Conservation (phyloP, 768 basidiomycete genomes). For the Arthromyces matolae region DNA sequence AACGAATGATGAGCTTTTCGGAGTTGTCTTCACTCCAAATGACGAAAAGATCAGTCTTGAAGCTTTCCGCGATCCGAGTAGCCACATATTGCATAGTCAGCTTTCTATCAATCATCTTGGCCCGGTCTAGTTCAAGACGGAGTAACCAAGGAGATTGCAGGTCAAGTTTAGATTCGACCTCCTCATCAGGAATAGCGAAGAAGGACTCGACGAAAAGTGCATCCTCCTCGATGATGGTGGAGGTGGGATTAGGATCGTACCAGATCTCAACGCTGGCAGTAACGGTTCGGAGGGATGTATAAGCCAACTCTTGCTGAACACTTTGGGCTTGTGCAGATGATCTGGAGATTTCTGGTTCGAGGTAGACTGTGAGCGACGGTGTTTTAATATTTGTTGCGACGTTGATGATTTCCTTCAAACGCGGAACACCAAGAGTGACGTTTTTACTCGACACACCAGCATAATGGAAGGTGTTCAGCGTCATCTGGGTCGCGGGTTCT, state of each 20-base stretch:
- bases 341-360: conserved; percentile 65
- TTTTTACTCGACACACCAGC: conserved; percentile 99
- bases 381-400: conserved; percentile 99
- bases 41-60: conserved; percentile 94
- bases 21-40: conserved; percentile 99
- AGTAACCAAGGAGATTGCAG: conserved; percentile 96
- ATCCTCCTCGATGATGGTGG: conserved; percentile 96
- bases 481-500: conserved; percentile 99
- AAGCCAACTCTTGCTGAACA: conserved; percentile 91
- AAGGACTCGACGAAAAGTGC: conserved; percentile 94
- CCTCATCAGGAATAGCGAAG: conserved; percentile 99
- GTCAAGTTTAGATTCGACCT: conserved; percentile 85
- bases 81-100: conserved; percentile 94
- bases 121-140: conserved; percentile 93
- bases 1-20: conserved; percentile 94
- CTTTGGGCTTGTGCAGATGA: conserved; percentile 70
- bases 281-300: conserved; percentile 89
- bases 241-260: conserved; percentile 91
- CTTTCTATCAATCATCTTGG: conserved; percentile 97
- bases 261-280: conserved; percentile 96
- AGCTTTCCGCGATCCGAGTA: conserved; percentile 87
- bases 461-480: conserved; percentile 99
- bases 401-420: conserved; percentile 98
- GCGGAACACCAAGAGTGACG: conserved; percentile 98
- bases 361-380: conserved; percentile 90